These are phyloP conservation scores for Eutrema japonicum DNA, from an alignment of 345 rosid species.

Conservation along the genomic window DNA sequence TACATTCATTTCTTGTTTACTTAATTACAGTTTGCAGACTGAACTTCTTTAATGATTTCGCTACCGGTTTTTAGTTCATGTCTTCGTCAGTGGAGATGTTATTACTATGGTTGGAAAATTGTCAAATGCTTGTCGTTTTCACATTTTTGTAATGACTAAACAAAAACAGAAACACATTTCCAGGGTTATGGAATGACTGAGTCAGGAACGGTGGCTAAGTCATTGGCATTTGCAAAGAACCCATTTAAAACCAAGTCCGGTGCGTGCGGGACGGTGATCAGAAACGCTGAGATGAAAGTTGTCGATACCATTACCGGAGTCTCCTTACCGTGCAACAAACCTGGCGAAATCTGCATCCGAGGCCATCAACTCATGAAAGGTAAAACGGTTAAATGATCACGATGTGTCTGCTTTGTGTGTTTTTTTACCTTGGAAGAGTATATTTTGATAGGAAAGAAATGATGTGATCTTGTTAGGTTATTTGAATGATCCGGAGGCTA, in stretches of 20 bases:
- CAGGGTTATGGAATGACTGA: slow-evolving; percentile 98
- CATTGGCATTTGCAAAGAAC: slow-evolving; percentile 75
- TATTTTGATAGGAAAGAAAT: neutral
- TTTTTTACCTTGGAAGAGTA: neutral
- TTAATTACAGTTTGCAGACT: neutral
- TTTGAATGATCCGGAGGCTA: slow-evolving; percentile 56
- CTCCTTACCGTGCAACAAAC: slow-evolving; percentile 60
- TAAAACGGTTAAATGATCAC: slow-evolving; percentile 13
- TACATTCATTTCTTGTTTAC: slow-evolving; percentile 2
- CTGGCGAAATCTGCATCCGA: slow-evolving; percentile 86
- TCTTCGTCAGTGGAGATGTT: slow-evolving; percentile 24
- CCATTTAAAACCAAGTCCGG: slow-evolving; percentile 74
- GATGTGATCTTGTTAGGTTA: slow-evolving; percentile 42
- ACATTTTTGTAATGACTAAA: neutral
- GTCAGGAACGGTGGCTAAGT: slow-evolving; percentile 89
- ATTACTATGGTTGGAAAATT: neutral
- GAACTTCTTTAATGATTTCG: neutral
- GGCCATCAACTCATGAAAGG: slow-evolving; percentile 96
- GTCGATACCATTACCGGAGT: slow-evolving; percentile 67
- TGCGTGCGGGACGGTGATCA: slow-evolving; percentile 78
- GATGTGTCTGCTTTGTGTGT: neutral
- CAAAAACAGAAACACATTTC: neutral
- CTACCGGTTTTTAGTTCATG: slow-evolving; percentile 6
- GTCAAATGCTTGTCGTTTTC: slow-evolving; percentile 2
- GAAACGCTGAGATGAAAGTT: slow-evolving; percentile 92